Percentiles rank a stretch among this genome's conserved stretches.
phyloP scores from a whole-genome alignment of 2,329 filamentous ascomycete genomes.

The Orbilia brochopaga region DNA sequence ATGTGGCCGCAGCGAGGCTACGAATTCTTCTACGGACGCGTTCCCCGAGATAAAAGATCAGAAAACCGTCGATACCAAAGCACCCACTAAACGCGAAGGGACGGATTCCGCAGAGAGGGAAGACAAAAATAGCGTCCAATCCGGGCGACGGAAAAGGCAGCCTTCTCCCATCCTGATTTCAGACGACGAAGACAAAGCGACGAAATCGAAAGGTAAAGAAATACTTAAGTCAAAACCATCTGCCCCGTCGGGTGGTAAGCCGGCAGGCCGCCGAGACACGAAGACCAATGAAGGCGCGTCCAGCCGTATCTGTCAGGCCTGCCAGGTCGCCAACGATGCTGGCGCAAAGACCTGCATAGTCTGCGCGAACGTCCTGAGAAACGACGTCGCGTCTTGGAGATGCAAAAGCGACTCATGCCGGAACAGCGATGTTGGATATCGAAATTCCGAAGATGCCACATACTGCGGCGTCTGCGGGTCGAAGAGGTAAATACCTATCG shows the following conservation, averaged over 20 bases:
- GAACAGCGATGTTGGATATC: slow-evolving; percentile 42
- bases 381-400: slow-evolving; percentile 52
- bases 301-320: slow-evolving; percentile 64
- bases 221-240: background rate
- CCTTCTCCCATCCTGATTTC: slow-evolving; percentile 19
- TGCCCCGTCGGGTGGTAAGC: background rate
- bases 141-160: slow-evolving; percentile 14
- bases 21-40: slow-evolving; percentile 13
- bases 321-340: slow-evolving; percentile 69
- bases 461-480: slow-evolving; percentile 30
- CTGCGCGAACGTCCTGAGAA: slow-evolving; percentile 67
- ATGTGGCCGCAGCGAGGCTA: slow-evolving; percentile 20
- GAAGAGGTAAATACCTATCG: background rate
- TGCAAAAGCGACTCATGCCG: slow-evolving; percentile 45
- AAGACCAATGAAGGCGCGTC: background rate
- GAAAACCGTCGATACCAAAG: background rate
- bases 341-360: slow-evolving; percentile 68
- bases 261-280: background rate
- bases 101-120: background rate
- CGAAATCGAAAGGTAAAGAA: background rate
- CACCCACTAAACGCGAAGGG: background rate
- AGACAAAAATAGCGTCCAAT: background rate
- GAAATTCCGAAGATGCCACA: slow-evolving; percentile 52
- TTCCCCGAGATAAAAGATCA: slow-evolving; percentile 41
- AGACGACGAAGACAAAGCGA: slow-evolving; percentile 1